Conservation (phyloP, 495 filamentous ascomycete species). For the Penicillium malachiteum region DNA sequence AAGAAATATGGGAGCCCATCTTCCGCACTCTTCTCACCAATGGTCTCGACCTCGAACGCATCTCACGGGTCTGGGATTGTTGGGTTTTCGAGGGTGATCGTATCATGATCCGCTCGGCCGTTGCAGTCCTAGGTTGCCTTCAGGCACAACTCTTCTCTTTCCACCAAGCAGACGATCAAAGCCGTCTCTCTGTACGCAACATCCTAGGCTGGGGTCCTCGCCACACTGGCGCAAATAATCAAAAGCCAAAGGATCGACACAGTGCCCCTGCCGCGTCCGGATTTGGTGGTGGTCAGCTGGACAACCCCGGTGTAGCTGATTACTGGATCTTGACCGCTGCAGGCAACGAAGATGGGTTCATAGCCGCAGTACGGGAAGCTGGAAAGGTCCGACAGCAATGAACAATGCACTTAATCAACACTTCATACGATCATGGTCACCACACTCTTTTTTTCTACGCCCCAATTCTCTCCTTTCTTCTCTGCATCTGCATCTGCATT, state of each 20-base stretch:
- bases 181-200: slow-evolving; percentile 33
- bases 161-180: slow-evolving; percentile 43
- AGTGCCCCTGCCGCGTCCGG: slow-evolving; percentile 41
- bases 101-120: slow-evolving; percentile 72
- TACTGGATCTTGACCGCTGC: slow-evolving; percentile 45
- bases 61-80: slow-evolving; percentile 84
- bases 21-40: slow-evolving; percentile 59
- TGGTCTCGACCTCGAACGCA: slow-evolving; percentile 66
- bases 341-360: slow-evolving; percentile 67
- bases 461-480: background rate
- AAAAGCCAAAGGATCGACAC: slow-evolving; percentile 39
- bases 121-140: slow-evolving; percentile 65
- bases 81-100: slow-evolving; percentile 92
- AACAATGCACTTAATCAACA: background rate
- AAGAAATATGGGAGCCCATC: slow-evolving; percentile 56
- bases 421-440: background rate
- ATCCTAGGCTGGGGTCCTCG: slow-evolving; percentile 55
- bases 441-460: background rate
- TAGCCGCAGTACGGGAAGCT: slow-evolving; percentile 63
- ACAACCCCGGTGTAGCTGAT: slow-evolving; percentile 38
- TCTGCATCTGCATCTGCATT: background rate
- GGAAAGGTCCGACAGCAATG: slow-evolving; percentile 57
- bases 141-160: slow-evolving; percentile 63
- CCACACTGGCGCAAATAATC: slow-evolving; percentile 29
- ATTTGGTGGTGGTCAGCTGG: slow-evolving; percentile 41